phyloP scores from a whole-genome alignment of 2,329 filamentous ascomycete genomes.

The Dendrostoma leiphaemia region DNA sequence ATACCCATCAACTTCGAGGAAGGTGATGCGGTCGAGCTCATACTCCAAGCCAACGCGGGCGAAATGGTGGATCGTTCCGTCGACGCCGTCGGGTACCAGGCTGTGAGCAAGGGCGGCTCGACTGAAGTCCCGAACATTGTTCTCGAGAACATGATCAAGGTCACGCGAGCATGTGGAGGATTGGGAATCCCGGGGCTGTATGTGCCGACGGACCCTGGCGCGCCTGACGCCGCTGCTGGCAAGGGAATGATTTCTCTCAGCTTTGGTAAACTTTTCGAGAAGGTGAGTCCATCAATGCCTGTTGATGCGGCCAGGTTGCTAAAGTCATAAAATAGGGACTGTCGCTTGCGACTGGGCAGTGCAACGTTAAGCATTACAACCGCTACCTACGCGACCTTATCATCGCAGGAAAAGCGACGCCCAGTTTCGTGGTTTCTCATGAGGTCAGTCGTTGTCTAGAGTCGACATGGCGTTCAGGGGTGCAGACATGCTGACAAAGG shows the following conservation, averaged over 20 bases:
- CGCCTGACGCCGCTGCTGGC: conserved; percentile 57
- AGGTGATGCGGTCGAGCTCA: conserved; percentile 58
- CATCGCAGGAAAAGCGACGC: conserved; percentile 61
- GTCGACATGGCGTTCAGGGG: too few relatives aligned
- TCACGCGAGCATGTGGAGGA: conserved; percentile 60
- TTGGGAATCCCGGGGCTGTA: conserved; percentile 58
- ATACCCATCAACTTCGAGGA: conserved; percentile 60
- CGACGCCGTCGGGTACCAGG: conserved; percentile 66
- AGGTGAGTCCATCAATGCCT: conserved; percentile 37
- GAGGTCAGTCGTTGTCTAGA: conserved; percentile 39
- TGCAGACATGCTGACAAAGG: neutral
- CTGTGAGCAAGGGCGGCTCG: conserved; percentile 51
- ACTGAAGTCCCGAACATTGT: conserved; percentile 63
- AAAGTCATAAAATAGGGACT: conserved; percentile 43
- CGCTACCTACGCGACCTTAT: conserved; percentile 65
- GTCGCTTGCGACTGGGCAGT: conserved; percentile 60
- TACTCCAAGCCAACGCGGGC: conserved; percentile 55
- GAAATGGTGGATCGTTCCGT: conserved; percentile 65
- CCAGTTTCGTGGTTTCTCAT: conserved; percentile 65
- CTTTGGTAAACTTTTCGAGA: conserved; percentile 68
- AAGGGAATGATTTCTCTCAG: conserved; percentile 63
- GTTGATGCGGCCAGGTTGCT: neutral
- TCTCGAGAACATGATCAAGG: conserved; percentile 61
- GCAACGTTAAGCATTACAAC: conserved; percentile 69
- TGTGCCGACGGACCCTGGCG: conserved; percentile 56